Conservation (phyloP, 192 early-diverging fungal species). For the Entomortierella lignicola region DNA sequence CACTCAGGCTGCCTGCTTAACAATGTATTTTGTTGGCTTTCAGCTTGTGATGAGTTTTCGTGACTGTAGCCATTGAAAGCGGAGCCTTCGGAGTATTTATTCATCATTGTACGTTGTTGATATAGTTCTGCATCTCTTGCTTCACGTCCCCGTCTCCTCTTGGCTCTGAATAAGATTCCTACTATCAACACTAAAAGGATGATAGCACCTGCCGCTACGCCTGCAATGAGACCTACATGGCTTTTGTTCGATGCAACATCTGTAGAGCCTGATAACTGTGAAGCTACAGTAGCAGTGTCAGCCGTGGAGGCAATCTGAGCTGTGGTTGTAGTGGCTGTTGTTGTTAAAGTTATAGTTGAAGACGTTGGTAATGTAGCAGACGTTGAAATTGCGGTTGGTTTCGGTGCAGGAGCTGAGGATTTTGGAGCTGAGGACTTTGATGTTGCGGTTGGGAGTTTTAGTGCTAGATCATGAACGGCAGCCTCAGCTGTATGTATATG, state of each 20-base stretch:
- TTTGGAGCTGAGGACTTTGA: background rate
- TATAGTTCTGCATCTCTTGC: slow-evolving; percentile 27
- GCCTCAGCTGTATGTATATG: too few relatives aligned
- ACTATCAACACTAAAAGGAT: slow-evolving; percentile 7
- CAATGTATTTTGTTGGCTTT: slow-evolving; percentile 3
- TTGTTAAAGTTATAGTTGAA: background rate
- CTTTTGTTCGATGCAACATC: background rate
- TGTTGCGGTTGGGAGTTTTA: background rate
- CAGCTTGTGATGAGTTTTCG: background rate
- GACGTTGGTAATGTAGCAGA: background rate
- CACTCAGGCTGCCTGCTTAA: slow-evolving; percentile 24
- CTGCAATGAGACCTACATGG: slow-evolving; percentile 19
- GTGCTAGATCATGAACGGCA: too few relatives aligned
- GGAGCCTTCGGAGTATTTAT: slow-evolving; percentile 20
- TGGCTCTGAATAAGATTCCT: slow-evolving; percentile 19
- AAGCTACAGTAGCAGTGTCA: background rate
- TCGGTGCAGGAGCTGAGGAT: background rate
- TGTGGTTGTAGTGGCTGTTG: background rate
- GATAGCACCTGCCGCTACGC: slow-evolving; percentile 12
- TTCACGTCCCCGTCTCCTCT: slow-evolving; percentile 9
- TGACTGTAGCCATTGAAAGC: background rate
- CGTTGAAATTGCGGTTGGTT: background rate
- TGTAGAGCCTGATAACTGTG: background rate
- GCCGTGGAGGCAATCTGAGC: background rate
- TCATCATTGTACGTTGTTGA: slow-evolving; percentile 17